Evolutionary conservation across 225 moss, liverwort and hornwort genomes (phyloP), one percentile per base, ranked within the genome.

Genomic region (Marchantia paleacea): DNA sequence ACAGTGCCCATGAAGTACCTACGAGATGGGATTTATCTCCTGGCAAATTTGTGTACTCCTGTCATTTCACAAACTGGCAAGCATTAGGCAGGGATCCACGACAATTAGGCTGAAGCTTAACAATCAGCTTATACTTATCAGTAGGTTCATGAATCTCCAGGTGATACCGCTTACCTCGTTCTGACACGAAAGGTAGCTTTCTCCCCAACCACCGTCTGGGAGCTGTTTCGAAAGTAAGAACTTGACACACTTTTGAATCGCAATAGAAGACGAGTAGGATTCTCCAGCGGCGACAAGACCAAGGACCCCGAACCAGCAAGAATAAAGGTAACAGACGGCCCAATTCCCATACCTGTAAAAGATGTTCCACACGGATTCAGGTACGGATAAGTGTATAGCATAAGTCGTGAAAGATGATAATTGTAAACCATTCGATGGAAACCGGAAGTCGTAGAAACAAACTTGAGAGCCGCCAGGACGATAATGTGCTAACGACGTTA

Each of bases 281-380:
- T 91, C 90, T 81, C 97, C 97, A 10, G 93, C 90, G 85, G 97
- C 91, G 66, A 88, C 31, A 79, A 99, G 84, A 11, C 87, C 97
- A 79, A 89, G 65, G 60, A 99, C 80, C 73, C 90, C 97, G 85
- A 92, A 99, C 97, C 97, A 99, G 63, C 64, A 84, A 62, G 80
- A 95, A 77, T 99, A 99, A 52, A 95, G 88, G 85, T 89, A 99
- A 82, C 97, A 99, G 18, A 99, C 95, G 65, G 87, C 97, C 97
- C 97, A 99, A 58, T 84, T 90, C 52, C 97, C 97, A 82, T 90
- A 92, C 97, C 97, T 97, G 83, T 61, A 78, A 82, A 52, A 13
- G 30, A 10, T 79, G 78, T 25, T 12, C 82, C 28, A 15, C 57
- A 20, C n/a, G 7, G 30, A 18, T 14, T 47, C 51, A 66, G 51